Percentiles rank a stretch among this genome's conserved stretches.
Evolutionary conservation across 768 basidiomycete genomes (phyloP).

Genomic region (Suillus plorans): DNA sequence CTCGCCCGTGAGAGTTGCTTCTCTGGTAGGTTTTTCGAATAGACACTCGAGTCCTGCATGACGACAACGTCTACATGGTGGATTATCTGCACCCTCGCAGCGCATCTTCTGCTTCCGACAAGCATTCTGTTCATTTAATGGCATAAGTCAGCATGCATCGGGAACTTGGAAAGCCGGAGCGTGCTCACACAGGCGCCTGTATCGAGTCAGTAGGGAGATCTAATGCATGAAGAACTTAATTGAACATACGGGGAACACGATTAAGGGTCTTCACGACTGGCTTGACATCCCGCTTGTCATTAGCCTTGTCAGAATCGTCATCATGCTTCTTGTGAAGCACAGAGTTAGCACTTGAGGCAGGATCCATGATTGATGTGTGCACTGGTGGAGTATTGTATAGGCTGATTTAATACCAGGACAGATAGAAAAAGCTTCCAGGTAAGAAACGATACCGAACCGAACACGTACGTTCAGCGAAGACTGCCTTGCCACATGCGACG

Average conservation of each 20-base stretch:
- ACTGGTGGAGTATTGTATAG: slow-evolving; percentile 3
- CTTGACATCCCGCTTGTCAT: slow-evolving; percentile 64
- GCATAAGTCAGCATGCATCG: slow-evolving; percentile 18
- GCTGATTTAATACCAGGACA: slow-evolving; percentile 14
- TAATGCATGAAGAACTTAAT: slow-evolving; percentile 16
- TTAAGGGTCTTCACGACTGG: slow-evolving; percentile 78
- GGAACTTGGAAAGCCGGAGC: slow-evolving; percentile 10
- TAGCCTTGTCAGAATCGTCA: slow-evolving; percentile 38
- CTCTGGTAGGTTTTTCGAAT: slow-evolving; percentile 90
- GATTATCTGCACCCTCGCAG: slow-evolving; percentile 94
- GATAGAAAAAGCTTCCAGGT: slow-evolving; percentile 14
- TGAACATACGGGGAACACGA: slow-evolving; percentile 77
- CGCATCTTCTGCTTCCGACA: slow-evolving; percentile 98
- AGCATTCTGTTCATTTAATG: slow-evolving; percentile 63
- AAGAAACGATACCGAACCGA: slow-evolving; percentile 19
- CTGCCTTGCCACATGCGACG: slow-evolving; percentile 6
- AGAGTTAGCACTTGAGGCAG: slow-evolving; percentile 3
- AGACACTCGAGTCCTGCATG: slow-evolving; percentile 89
- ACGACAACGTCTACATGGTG: slow-evolving; percentile 92
- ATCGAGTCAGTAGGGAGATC: not conserved
- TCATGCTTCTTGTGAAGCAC: slow-evolving; percentile 57
- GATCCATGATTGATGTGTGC: slow-evolving; percentile 19
- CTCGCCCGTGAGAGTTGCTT: slow-evolving; percentile 85
- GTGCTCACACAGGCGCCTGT: slow-evolving; percentile 77
- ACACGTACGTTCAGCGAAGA: slow-evolving; percentile 4